These are phyloP conservation scores for Lactarius psammicola DNA, from an alignment of 768 basidiomycete genomes.

Conservation along the genomic window DNA sequence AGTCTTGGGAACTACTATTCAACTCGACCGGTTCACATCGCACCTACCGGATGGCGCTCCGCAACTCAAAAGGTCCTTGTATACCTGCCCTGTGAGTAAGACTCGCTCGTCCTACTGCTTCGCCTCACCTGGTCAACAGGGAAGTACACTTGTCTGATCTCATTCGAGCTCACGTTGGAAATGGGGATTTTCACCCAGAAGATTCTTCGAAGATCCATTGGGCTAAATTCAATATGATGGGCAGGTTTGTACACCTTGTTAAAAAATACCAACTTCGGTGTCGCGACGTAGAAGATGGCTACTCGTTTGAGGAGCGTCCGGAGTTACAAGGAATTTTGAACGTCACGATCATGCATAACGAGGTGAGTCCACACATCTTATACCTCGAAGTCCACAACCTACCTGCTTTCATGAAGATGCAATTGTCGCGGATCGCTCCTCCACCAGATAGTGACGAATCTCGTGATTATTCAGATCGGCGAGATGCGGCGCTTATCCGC, in stretches of 20 bases:
- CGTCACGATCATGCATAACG: conserved; percentile 62
- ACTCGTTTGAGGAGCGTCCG: conserved; percentile 57
- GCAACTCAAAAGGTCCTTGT: conserved; percentile 80
- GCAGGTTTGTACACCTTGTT: conserved; percentile 75
- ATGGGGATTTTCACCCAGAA: conserved; percentile 63
- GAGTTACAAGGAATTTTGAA: conserved; percentile 56
- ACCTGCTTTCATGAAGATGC: conserved; percentile 48
- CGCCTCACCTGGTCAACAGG: conserved; percentile 40
- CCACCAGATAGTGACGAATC: conserved; percentile 42
- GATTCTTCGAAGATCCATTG: conserved; percentile 82
- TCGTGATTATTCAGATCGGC: conserved; percentile 32
- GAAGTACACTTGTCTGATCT: conserved; percentile 92
- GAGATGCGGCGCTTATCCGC: conserved; percentile 34
- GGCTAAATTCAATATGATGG: conserved; percentile 95
- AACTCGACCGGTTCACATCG: conserved; percentile 79
- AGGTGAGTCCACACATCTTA: conserved; percentile 44
- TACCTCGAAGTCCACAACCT: not conserved
- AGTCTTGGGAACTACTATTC: conserved; percentile 83
- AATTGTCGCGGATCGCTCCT: conserved; percentile 59
- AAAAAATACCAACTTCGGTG: conserved; percentile 77
- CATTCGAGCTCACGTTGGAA: conserved; percentile 82
- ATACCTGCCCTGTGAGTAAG: conserved; percentile 73
- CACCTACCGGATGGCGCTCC: conserved; percentile 86
- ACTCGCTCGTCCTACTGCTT: conserved; percentile 24
- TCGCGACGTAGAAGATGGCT: conserved; percentile 48